Evolutionary conservation across 2,329 filamentous ascomycete species (phyloP), one percentile per base, ranked within the genome.

Genomic region (Colletotrichum tofieldiae): DNA sequence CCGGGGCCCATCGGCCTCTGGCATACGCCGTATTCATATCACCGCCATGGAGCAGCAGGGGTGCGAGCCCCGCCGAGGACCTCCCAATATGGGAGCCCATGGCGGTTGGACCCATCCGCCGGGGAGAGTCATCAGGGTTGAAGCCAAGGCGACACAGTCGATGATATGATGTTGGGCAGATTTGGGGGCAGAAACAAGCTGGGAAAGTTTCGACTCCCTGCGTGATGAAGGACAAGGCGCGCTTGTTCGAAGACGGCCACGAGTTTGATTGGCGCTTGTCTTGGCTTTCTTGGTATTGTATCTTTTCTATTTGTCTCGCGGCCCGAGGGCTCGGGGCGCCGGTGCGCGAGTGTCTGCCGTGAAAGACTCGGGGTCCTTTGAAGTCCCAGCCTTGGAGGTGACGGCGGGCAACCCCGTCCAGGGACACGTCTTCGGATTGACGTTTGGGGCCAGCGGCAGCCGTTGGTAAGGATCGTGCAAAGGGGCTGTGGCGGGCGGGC

Each of bases 231-330:
- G 43, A 54, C n/a, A 54, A 47, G 56, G 56, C 49, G 64, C 68
- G 68, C 56, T 58, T 67, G 55, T 67, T n/a, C 32, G 18, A 23
- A 39, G 58, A 35, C 39, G 49, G 47, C 45, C 35, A 61, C 45
- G 41, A 8, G 55, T 61, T 66, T 61, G 49, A 67, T 62, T 51
- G 68, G 64, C 68, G 64, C 37, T 45, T 58, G 35, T 72, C 65
- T 72, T 72, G 69, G 65, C 65, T 47, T 59, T 37, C 58, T 68
- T 72, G 69, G 69, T 47, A 58, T 39, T 29, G 2, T 14, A 26
- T 26, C 20, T 11, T n/a, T 35, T 35, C 7, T 16, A 37, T 29
- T 49, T 41, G 49, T 35, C 18, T 58, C 41, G 69, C 54, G 26
- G 52, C n/a, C 59, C 69, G 65, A 59, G 59, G 65, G 43, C 29